These are phyloP conservation scores for Chionographis japonica DNA, from an alignment of 106 monocot species.

Conservation along the genomic window DNA sequence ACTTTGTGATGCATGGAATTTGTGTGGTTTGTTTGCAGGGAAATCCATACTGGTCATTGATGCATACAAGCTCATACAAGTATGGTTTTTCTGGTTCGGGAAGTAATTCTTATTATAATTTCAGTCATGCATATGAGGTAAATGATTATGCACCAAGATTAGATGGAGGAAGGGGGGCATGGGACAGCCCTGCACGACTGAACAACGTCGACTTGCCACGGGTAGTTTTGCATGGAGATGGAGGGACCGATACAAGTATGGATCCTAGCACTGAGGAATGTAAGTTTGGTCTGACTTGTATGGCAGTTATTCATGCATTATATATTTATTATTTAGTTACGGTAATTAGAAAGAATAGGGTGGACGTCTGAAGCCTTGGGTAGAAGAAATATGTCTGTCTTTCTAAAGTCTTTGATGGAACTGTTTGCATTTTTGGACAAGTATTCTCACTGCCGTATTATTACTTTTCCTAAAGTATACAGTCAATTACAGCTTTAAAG, in stretches of 20 bases:
- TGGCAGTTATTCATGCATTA: not conserved
- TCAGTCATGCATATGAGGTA: slow-evolving; percentile 57
- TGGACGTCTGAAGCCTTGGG: too few relatives aligned
- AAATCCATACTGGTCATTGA: slow-evolving; percentile 74
- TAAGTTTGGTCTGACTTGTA: slow-evolving; percentile 31
- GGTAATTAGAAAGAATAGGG: too few relatives aligned
- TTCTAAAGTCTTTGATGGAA: too few relatives aligned
- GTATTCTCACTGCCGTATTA: too few relatives aligned
- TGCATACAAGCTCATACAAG: slow-evolving; percentile 62
- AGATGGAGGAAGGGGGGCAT: slow-evolving; percentile 51
- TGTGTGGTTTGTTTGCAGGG: slow-evolving; percentile 37
- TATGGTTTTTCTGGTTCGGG: slow-evolving; percentile 49
- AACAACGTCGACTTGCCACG: slow-evolving; percentile 32
- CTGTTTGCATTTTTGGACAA: too few relatives aligned
- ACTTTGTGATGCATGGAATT: not conserved
- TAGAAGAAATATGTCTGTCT: too few relatives aligned
- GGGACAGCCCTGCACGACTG: slow-evolving; percentile 39
- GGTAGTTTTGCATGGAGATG: slow-evolving; percentile 25
- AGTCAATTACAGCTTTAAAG: too few relatives aligned
- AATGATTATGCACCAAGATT: slow-evolving; percentile 58
- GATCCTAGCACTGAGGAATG: slow-evolving; percentile 54
- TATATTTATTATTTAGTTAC: too few relatives aligned
- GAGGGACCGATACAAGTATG: slow-evolving; percentile 23
- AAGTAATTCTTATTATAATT: slow-evolving; percentile 57
- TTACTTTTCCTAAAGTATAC: too few relatives aligned